Evolutionary conservation across 768 basidiomycete species (phyloP).

Genomic region (Lentinula sp.): DNA sequence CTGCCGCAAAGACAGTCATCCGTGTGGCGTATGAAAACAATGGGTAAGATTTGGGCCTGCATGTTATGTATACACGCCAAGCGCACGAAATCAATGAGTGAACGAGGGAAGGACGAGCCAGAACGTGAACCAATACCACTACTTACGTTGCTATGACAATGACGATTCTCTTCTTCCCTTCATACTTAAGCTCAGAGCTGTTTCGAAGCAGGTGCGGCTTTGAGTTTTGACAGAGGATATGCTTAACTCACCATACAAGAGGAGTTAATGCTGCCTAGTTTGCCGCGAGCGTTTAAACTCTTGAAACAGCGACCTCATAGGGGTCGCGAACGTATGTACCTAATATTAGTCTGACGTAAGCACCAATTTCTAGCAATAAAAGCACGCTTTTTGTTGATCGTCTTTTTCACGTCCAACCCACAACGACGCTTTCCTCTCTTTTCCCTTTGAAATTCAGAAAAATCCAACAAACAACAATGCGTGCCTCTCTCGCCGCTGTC

Average conservation of each 20-base stretch:
- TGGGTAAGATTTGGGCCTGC: too few species aligned
- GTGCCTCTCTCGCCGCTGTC: slow-evolving; percentile 3
- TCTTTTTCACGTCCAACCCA: not conserved
- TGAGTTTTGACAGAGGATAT: not conserved
- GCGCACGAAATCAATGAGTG: too few species aligned
- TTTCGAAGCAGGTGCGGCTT: not conserved
- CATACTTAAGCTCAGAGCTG: not conserved
- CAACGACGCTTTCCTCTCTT: not conserved
- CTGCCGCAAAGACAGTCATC: too few species aligned
- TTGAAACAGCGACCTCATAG: not conserved
- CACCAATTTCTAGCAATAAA: not conserved
- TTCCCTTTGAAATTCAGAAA: not conserved
- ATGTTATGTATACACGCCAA: too few species aligned
- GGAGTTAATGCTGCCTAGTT: not conserved
- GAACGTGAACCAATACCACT: not conserved
- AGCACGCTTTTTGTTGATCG: not conserved
- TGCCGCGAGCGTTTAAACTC: not conserved
- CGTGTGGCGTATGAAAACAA: too few species aligned
- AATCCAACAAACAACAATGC: not conserved
- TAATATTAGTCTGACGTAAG: not conserved
- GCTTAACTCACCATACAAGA: not conserved
- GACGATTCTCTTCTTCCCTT: not conserved
- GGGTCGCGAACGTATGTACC: not conserved
- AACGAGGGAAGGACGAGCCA: too few species aligned
- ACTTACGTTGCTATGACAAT: not conserved